Evolutionary conservation across 2,329 filamentous ascomycete species (phyloP).

Genomic region (Stemphylium vesicarium): DNA sequence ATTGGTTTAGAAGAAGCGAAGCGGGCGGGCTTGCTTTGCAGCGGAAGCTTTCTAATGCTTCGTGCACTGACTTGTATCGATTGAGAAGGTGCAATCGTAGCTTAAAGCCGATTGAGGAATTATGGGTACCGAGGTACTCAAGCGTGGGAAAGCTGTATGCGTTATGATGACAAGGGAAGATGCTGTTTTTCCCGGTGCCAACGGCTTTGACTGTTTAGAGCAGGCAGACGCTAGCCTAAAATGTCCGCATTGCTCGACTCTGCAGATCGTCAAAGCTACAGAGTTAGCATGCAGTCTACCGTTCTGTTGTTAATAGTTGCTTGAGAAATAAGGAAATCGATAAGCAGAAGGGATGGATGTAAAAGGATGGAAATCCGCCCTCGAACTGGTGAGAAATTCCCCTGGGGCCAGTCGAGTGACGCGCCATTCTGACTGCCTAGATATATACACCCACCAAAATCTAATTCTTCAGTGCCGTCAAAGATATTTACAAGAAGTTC

Average conservation of each 20-base stretch:
- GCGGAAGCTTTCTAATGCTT: slow-evolving; percentile 8
- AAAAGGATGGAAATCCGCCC: too few species aligned
- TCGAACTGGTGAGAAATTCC: too few species aligned
- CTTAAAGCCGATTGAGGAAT: slow-evolving; percentile 48
- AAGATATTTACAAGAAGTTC: slow-evolving; percentile 5
- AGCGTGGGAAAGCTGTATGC: background rate
- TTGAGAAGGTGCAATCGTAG: slow-evolving; percentile 10
- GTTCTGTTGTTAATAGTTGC: too few species aligned
- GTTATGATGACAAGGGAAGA: background rate
- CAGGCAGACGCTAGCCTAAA: too few species aligned
- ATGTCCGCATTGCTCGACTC: too few species aligned
- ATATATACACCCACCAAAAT: background rate
- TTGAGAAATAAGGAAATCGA: too few species aligned
- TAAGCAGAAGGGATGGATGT: too few species aligned
- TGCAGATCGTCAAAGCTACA: too few species aligned
- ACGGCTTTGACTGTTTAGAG: too few species aligned
- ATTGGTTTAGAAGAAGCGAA: slow-evolving; percentile 8
- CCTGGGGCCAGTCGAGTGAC: too few species aligned
- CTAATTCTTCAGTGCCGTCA: background rate
- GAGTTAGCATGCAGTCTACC: too few species aligned
- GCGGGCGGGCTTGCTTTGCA: background rate
- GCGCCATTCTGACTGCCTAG: background rate
- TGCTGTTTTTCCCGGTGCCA: background rate
- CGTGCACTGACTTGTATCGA: slow-evolving; percentile 1
- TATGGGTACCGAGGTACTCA: slow-evolving; percentile 43